Evolutionary conservation across 2,329 filamentous ascomycete genomes (phyloP), one percentile per base, ranked within the genome.

Genomic region (Alternaria ethzedia): DNA sequence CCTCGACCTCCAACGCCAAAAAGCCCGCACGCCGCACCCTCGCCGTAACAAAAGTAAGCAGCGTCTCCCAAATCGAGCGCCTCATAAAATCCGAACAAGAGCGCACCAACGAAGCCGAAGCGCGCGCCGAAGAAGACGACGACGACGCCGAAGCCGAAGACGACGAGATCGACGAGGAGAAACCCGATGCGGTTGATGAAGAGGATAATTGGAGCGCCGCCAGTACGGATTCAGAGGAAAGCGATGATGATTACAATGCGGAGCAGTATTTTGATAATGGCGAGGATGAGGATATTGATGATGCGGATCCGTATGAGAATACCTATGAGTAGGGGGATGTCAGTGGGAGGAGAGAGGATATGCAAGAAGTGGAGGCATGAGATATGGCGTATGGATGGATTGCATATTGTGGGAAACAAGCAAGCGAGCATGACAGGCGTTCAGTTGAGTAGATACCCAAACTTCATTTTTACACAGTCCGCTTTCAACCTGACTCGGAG

Each of bases 161-260:
- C 20, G 77, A 75, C 6, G 82, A 82, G 4, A 80, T 82, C 7
- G 82, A 86, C 10, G 84, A 86, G 4, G 77, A 79, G 8, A 82
- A 85, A 43, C 84, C 86, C 45, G 84, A 86, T 63, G 83, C 86
- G 30, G 82, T 85, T 7, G 87, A 89, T 57, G 85, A 87, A 61
- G 86, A 88, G 57, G 89, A 87, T 65, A 85, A 87, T 20, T 79
- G 66, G 65, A 76, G 72, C 6, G 75, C 70, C 47, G 86, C 87
- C 23, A 87, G 88, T 47, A 87, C 88, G 12, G 86, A 88, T 59
- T 87, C 86, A 5, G 88, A 89, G 72, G 89, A 90, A 70, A 87
- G 89, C 68, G 88, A 86, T 2, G 88, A 90, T 70, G 84, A 89
- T 66, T 90, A 90, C 80, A 86, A 83, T 58, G 88, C 88, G 7